phyloP scores from a whole-genome alignment of 164 flowering plant genomes.

The Umbilicus rupestris region DNA sequence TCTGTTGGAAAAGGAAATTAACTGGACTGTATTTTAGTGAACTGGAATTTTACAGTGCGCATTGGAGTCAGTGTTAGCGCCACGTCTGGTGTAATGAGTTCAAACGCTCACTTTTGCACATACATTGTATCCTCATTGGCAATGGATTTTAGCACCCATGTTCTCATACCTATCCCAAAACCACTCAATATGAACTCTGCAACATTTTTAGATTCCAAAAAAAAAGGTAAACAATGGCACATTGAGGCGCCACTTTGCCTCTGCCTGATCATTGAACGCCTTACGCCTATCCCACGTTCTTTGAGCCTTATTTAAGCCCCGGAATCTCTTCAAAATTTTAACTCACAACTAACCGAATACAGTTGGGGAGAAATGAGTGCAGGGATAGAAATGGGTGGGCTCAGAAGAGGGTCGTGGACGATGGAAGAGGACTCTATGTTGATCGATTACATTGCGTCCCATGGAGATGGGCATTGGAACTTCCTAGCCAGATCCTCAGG shows the following conservation, averaged over 20 bases:
- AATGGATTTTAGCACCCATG: neutral
- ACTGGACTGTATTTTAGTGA: too few relatives aligned
- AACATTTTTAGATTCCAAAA: neutral
- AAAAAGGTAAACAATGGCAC: neutral
- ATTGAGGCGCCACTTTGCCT: neutral
- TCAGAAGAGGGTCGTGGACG: slow-evolving; percentile 95
- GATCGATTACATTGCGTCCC: slow-evolving; percentile 39
- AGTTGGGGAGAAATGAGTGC: neutral
- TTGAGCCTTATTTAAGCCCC: neutral
- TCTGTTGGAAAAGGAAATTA: neutral
- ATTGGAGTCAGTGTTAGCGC: neutral
- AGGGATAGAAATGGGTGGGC: slow-evolving; percentile 28
- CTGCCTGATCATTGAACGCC: neutral
- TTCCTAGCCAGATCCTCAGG: slow-evolving; percentile 57
- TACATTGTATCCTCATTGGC: slow-evolving; percentile 2
- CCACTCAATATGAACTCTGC: neutral
- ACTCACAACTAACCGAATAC: neutral
- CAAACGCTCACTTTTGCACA: neutral
- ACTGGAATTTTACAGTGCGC: neutral
- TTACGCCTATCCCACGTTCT: neutral
- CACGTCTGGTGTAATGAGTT: neutral
- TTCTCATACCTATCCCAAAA: neutral
- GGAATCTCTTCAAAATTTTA: neutral
- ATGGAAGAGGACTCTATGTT: slow-evolving; percentile 69
- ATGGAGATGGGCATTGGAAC: slow-evolving; percentile 87